Conservation (phyloP, 306 rosid species). For the Trifolium repens region DNA sequence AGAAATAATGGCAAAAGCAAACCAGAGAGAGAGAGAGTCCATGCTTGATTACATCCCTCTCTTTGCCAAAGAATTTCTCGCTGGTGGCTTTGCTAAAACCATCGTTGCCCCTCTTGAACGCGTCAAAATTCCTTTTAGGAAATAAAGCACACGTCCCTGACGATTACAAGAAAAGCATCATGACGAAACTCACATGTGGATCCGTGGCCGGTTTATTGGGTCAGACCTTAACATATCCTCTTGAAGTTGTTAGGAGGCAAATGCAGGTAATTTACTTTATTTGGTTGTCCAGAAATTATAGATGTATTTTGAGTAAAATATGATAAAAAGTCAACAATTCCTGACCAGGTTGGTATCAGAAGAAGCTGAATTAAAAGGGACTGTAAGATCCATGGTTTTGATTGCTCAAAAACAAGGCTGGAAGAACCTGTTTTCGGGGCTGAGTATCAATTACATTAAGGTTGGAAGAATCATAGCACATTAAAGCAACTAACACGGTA, state of each 20-base stretch:
- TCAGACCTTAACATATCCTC: constrained; percentile 95
- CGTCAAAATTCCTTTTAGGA: constrained; percentile 90
- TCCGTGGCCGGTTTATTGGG: constrained; percentile 94
- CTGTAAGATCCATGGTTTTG: constrained; percentile 65
- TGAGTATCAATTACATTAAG: constrained; percentile 94
- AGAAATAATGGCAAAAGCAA: constrained; percentile 26
- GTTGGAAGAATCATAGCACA: constrained; percentile 47
- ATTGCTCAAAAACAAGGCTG: constrained; percentile 86
- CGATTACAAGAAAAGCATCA: constrained; percentile 68
- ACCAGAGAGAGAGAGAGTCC: constrained; percentile 55
- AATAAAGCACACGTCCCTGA: constrained; percentile 89
- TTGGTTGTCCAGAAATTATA: constrained; percentile 24
- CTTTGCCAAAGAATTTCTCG: constrained; percentile 80
- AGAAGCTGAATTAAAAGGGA: constrained; percentile 70
- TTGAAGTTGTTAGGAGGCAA: constrained; percentile 97
- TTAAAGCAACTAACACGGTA: constrained; percentile 5
- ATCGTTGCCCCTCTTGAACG: constrained; percentile 93
- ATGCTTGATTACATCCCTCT: constrained; percentile 61
- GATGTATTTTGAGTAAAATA: constrained; percentile 25
- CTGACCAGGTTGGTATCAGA: constrained; percentile 68
- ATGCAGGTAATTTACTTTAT: constrained; percentile 75
- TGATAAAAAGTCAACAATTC: constrained; percentile 27
- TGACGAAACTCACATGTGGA: constrained; percentile 86
- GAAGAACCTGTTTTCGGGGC: constrained; percentile 89
- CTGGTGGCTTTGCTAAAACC: constrained; percentile 84